phyloP scores from a whole-genome alignment of 2,329 filamentous ascomycete genomes.

The Calonectria hongkongensis region DNA sequence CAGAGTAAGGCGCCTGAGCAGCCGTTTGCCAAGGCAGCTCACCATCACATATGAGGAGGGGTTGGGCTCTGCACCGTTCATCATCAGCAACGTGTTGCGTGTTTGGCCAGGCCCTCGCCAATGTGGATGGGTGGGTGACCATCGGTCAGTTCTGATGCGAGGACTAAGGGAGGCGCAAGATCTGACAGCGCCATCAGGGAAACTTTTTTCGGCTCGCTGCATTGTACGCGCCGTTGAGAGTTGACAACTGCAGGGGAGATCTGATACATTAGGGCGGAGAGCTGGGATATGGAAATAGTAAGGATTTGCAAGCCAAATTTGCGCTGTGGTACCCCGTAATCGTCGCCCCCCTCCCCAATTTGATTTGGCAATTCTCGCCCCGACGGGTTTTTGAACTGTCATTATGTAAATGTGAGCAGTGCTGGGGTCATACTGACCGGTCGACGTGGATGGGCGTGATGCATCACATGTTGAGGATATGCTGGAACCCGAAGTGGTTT shows the following conservation, averaged over 20 bases:
- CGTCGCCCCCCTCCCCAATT: conserved; percentile 10
- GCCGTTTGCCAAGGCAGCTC: conserved; percentile 23
- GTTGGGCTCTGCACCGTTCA: conserved; percentile 22
- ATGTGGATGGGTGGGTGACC: conserved; percentile 35
- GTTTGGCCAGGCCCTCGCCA: conserved; percentile 5
- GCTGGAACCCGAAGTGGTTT: conserved; percentile 33
- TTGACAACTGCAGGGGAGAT: conserved; percentile 53
- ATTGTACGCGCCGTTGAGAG: conserved; percentile 51
- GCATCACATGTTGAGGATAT: conserved; percentile 37
- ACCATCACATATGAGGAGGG: conserved; percentile 4
- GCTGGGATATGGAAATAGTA: conserved; percentile 43
- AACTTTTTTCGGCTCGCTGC: conserved; percentile 49
- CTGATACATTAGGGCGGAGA: conserved; percentile 42
- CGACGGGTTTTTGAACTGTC: conserved; percentile 10
- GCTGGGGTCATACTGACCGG: conserved; percentile 13
- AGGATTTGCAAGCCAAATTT: conserved; percentile 48
- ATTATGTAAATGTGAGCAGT: conserved; percentile 36
- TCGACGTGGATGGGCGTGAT: conserved; percentile 42
- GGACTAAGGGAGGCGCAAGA: conserved; percentile 34
- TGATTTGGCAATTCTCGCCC: conserved; percentile 37
- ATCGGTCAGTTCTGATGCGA: conserved; percentile 40
- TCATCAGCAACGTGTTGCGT: conserved; percentile 17
- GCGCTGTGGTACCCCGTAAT: conserved; percentile 39
- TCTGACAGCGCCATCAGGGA: conserved; percentile 31
- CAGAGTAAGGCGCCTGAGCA: conserved; percentile 30